Conservation (phyloP, 2,329 filamentous ascomycete genomes). For the Zasmidium citrigriseum region DNA sequence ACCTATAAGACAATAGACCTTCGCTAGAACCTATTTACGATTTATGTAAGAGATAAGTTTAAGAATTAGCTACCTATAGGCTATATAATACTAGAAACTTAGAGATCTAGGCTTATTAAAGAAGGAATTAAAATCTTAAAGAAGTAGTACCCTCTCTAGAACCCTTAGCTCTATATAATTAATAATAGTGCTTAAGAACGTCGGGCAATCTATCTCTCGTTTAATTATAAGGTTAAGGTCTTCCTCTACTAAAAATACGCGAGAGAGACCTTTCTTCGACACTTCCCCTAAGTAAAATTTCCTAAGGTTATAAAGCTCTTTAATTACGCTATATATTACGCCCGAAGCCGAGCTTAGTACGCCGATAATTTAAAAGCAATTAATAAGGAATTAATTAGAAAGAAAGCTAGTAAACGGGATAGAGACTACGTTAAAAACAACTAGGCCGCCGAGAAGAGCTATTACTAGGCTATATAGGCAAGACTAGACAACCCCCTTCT, state of each 20-base stretch:
- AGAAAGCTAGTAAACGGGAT: background rate
- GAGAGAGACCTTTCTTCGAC: background rate
- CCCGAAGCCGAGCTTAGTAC: background rate
- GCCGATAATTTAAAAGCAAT: background rate
- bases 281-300: background rate
- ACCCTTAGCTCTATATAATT: background rate
- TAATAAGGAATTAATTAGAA: too few relatives aligned
- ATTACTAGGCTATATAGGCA: background rate
- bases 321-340: background rate
- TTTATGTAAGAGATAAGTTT: background rate
- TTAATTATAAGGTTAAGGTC: background rate
- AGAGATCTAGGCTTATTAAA: background rate
- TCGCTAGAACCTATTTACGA: background rate
- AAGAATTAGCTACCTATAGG: background rate
- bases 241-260: background rate
- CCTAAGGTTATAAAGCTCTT: background rate
- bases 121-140: background rate
- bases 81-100: background rate
- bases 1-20: background rate
- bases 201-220: background rate
- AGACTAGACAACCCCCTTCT: background rate
- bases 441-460: background rate
- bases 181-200: background rate
- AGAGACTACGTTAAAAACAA: background rate
- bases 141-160: background rate